Percentiles rank a stretch among this genome's conserved stretches.
These are phyloP conservation scores for Penicillium sp. DNA, from an alignment of 2,329 filamentous ascomycete species.

Conservation along the genomic window DNA sequence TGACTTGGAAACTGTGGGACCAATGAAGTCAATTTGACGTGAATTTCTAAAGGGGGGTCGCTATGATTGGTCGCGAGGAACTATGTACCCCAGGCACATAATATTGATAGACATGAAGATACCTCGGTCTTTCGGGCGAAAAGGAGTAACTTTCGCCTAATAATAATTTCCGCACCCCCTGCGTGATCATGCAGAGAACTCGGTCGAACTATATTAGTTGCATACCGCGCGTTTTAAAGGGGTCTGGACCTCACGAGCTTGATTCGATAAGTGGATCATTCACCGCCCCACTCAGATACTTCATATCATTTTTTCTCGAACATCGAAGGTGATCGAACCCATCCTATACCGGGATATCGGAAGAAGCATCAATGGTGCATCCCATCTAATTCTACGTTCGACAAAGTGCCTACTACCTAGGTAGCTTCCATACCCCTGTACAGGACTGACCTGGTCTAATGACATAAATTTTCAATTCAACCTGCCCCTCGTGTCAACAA, in stretches of 20 bases:
- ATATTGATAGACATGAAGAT: background rate
- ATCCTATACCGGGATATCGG: background rate
- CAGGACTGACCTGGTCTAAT: background rate
- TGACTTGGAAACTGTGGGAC: conserved; percentile 4
- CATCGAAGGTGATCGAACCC: background rate
- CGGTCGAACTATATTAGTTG: background rate
- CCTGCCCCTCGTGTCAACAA: background rate
- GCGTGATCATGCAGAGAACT: background rate
- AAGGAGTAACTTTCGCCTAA: background rate
- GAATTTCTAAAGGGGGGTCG: background rate
- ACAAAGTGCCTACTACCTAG: background rate
- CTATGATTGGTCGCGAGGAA: background rate
- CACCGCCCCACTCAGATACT: conserved; percentile 3
- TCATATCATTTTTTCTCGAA: conserved; percentile 1
- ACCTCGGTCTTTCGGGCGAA: background rate
- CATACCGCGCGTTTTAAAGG: background rate
- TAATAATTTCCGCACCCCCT: background rate
- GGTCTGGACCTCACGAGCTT: background rate
- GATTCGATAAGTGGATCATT: background rate
- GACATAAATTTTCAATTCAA: background rate
- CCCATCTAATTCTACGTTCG: background rate
- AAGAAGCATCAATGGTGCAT: background rate
- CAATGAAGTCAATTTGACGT: background rate
- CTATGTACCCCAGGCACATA: background rate
- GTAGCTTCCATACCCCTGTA: background rate